Conservation (phyloP, 78 protist species). For the Polysphondylium violaceum region DNA sequence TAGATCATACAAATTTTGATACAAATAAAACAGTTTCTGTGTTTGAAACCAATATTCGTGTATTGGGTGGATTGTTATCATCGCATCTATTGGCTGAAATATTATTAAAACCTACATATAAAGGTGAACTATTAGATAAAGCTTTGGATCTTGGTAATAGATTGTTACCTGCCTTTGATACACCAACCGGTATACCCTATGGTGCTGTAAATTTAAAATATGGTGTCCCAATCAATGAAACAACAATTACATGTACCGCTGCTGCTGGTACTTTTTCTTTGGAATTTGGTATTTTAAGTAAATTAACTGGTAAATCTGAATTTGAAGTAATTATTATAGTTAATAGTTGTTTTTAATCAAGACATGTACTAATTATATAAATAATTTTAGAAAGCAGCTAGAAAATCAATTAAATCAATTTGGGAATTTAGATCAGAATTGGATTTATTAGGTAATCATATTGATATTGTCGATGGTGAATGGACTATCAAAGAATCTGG, state of each 20-base stretch:
- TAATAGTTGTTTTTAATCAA: neutral
- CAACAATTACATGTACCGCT: conserved; percentile 91
- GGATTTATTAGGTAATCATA: conserved; percentile 91
- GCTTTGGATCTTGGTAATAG: conserved; percentile 92
- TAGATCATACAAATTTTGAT: conserved; percentile 72
- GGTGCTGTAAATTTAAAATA: conserved; percentile 89
- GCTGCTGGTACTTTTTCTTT: conserved; percentile 91
- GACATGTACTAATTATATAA: neutral
- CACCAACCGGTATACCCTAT: conserved; percentile 96
- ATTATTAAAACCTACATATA: neutral
- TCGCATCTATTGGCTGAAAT: conserved; percentile 17
- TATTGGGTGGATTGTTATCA: conserved; percentile 93
- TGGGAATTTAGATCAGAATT: conserved; percentile 71
- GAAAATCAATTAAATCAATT: conserved; percentile 70
- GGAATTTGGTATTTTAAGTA: conserved; percentile 85
- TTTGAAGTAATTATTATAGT: conserved; percentile 70
- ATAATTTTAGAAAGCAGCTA: conserved; percentile 56
- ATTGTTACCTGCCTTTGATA: conserved; percentile 91
- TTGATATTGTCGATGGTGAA: conserved; percentile 83
- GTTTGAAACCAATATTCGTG: conserved; percentile 96
- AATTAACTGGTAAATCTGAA: conserved; percentile 75
- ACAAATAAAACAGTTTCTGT: conserved; percentile 91
- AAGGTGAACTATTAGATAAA: conserved; percentile 82
- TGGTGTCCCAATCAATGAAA: conserved; percentile 91
- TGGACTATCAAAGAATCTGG: conserved; percentile 90